Percentiles rank a stretch among this genome's conserved stretches.
Conservation (phyloP, 805 yeast genomes). For the Candida tammaniensis region DNA sequence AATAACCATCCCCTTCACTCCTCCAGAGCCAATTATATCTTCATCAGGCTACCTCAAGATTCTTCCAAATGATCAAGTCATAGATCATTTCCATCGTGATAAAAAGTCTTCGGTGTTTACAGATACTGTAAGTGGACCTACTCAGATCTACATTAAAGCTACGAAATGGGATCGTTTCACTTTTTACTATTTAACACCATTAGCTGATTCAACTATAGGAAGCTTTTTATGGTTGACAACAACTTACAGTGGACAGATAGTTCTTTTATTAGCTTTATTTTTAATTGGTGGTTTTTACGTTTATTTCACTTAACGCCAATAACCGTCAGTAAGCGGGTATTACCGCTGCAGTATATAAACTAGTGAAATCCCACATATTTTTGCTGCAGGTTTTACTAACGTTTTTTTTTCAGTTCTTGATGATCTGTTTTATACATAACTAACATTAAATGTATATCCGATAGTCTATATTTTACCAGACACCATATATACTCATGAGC, state of each 20-base stretch:
- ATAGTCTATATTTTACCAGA: not conserved
- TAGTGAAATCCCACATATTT: not conserved
- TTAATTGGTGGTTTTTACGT: conserved; percentile 4
- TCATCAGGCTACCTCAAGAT: conserved; percentile 29
- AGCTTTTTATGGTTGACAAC: conserved; percentile 33
- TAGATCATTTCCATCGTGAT: conserved; percentile 14
- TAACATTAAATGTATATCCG: too few relatives aligned
- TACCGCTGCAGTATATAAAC: conserved; percentile 10
- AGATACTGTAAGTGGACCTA: conserved; percentile 36
- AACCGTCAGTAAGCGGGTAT: conserved; percentile 14
- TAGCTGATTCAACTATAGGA: conserved; percentile 31
- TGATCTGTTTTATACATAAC: too few relatives aligned
- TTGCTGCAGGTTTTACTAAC: conserved; percentile 3
- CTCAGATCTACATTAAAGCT: conserved; percentile 35
- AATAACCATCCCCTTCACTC: conserved; percentile 43
- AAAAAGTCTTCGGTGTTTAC: conserved; percentile 7
- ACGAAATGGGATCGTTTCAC: conserved; percentile 28
- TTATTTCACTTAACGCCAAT: conserved; percentile 5
- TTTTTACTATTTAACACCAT: conserved; percentile 23
- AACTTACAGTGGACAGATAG: conserved; percentile 32
- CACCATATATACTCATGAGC: too few relatives aligned
- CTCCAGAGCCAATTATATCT: conserved; percentile 34
- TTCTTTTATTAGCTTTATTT: conserved; percentile 12
- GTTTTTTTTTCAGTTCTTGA: not conserved
- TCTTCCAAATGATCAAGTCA: conserved; percentile 18